phyloP scores from a whole-genome alignment of 2,329 filamentous ascomycete genomes.

The Periconia sp. region DNA sequence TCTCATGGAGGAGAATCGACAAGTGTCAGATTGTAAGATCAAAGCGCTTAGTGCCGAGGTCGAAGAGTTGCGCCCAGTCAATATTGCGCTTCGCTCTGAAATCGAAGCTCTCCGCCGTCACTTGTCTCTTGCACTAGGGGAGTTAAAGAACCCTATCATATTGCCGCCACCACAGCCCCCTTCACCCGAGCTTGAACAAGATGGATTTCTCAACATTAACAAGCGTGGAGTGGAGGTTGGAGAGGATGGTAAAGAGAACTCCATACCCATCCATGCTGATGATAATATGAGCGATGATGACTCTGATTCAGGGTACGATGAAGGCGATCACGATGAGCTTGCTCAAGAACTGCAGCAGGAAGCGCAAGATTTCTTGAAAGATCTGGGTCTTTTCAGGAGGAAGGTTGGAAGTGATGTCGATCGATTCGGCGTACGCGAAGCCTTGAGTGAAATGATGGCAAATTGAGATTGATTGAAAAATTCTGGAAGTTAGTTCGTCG shows the following conservation, averaged over 20 bases:
- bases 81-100: conserved; percentile 67
- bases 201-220: conserved; percentile 30
- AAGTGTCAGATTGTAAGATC: conserved; percentile 94
- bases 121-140: conserved; percentile 82
- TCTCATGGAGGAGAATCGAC: conserved; percentile 91
- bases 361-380: conserved; percentile 82
- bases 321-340: conserved; percentile 62
- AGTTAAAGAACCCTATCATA: conserved; percentile 90
- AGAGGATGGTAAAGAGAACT: conserved; percentile 33
- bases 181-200: conserved; percentile 40
- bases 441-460: conserved; percentile 26
- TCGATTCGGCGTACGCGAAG: conserved; percentile 57
- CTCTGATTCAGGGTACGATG: conserved; percentile 62
- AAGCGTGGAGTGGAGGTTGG: conserved; percentile 15
- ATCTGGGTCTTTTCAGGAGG: conserved; percentile 78
- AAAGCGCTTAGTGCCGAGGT: conserved; percentile 69
- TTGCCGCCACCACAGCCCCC: conserved; percentile 46
- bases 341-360: conserved; percentile 76
- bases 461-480: conserved; percentile 8
- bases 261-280: conserved; percentile 31
- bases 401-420: conserved; percentile 85
- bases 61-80: conserved; percentile 54
- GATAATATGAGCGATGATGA: conserved; percentile 45
- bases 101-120: conserved; percentile 90
- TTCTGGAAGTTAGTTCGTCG: not conserved